Base-by-base conservation (phyloP, 768 basidiomycete species). In the Tylopilus subfusipes region DNA sequence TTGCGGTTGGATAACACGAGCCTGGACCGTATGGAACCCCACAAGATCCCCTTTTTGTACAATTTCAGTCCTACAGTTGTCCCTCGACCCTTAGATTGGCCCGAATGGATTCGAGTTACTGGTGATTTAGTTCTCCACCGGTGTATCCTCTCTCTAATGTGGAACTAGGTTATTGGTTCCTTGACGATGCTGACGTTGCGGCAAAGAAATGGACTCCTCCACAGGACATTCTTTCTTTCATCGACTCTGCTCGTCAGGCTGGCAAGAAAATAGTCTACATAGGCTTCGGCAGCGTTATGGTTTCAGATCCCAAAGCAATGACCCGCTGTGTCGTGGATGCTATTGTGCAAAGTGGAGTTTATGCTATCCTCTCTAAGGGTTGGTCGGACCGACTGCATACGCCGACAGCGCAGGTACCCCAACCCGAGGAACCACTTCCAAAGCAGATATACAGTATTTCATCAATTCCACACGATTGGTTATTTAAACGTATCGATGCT, bases 11-110 rank as follows among this genome's bases (percentile, higher is more conserved):
- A 81, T 4, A 79, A 86, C 57, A 98, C 96, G 18, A 93, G 79
- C 59, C 76, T 97, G 40, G 97, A 98, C 71, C 93, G 86, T 73
- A 90, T 98, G 85, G 93, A 97, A 67, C 91, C 91, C 33, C 94
- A 98, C 74, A 97, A 95, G 74, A 91, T 96, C 47, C 96, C 96
- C 3, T 99, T 98, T 76, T 71, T 99, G 29, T 99, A 99, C 73
- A 98, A 98, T 70, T 98, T 98, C 68, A 95, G 92, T 64, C 91
- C 94, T 1, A 78, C 82, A 29, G 79, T 93, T 43, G 92, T 98
- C 14, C 94, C 95, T 8, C 92, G 88, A 25, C 96, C 96, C 4
- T 73, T 98, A 52, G 96, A 99, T 69, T 99, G 97, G 97, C 93
- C 94, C 5, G 96, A 99, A 71, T 98, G 95, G 93, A 98, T 98